Base-by-base conservation (phyloP, 164 flowering plant genomes). In the Chimonanthus salicifolius region DNA sequence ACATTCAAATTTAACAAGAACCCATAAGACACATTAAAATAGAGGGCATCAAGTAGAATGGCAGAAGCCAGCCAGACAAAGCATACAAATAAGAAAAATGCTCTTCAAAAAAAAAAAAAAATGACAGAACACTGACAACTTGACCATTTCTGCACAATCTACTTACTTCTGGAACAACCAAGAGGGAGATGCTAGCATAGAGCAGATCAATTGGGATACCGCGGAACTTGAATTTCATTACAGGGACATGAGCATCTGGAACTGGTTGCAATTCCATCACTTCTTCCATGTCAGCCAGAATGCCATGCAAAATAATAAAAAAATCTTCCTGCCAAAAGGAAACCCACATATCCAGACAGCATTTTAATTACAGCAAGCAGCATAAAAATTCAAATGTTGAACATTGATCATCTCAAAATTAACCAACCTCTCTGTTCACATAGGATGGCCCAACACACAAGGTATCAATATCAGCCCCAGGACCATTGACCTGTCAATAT, bases 171-270 rank as follows among this genome's bases (percentile, higher is more conserved):
- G 98, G 98, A 21, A 95, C 91, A 72, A 92, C 94, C 84, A 89
- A 78, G 45, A 83, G 84, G 49, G 94, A 87, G 33, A 93, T 76
- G 75, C 97, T 93, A 3, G 99, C 99, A 83, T 93, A 95, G 50
- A 93, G 91, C 70, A 95, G 96, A 83, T 95, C 99, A 74, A 95
- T 80, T 50, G 97, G 90, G 76, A 95, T 86, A 46, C 97, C 98
- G 7, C 80, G 82, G 74, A 90, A 85, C 83, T 95, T 95, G 75
- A 95, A 92, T 78, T 87, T 95, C 98, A 96, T 89, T 15, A 96
- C 97, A 4, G 99, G 99, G 11, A 96, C 99, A 83, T 96, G 97
- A 50, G 99, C 98, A 88, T 90, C 95, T 6, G 97, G 92, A 77
- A 96, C 90, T 70, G 97, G 95, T 69, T 94, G 99, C 13, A 94